These are phyloP conservation scores for Endotrypanum monterogeii DNA, from an alignment of 208 protist genomes.

Conservation along the genomic window DNA sequence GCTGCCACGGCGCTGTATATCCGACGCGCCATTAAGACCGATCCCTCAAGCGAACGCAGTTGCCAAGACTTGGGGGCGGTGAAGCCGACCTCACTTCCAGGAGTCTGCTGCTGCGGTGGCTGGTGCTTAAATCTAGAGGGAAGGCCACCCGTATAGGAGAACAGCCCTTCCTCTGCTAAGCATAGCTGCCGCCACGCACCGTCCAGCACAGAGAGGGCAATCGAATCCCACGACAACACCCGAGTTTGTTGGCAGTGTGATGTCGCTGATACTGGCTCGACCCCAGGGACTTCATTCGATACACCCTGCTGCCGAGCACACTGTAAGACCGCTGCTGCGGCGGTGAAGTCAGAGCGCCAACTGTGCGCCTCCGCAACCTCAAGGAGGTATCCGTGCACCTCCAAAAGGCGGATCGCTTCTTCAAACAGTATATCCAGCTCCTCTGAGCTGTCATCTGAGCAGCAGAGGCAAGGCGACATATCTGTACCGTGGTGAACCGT, in stretches of 20 bases:
- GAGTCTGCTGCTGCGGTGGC: slow-evolving; percentile 3
- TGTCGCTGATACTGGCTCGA: background rate
- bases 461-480: background rate
- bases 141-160: slow-evolving; percentile 2
- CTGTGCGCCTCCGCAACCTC: slow-evolving; percentile 28
- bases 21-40: slow-evolving; percentile 16
- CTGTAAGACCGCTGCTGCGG: slow-evolving; percentile 13
- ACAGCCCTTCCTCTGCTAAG: slow-evolving; percentile 19
- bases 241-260: background rate
- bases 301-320: slow-evolving; percentile 4
- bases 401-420: slow-evolving; percentile 23
- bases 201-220: slow-evolving; percentile 29
- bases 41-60: slow-evolving; percentile 16
- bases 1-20: slow-evolving; percentile 18
- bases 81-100: background rate
- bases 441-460: background rate
- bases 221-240: slow-evolving; percentile 22
- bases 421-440: slow-evolving; percentile 17
- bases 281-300: slow-evolving; percentile 9
- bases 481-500: background rate
- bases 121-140: background rate
- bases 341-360: slow-evolving; percentile 22
- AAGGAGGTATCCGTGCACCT: slow-evolving; percentile 10
- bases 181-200: slow-evolving; percentile 17
- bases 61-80: slow-evolving; percentile 1